Evolutionary conservation across 371 early-diverging fungal genomes (phyloP), one percentile per base, ranked within the genome.

Genomic region (Smittium mucronatum): DNA sequence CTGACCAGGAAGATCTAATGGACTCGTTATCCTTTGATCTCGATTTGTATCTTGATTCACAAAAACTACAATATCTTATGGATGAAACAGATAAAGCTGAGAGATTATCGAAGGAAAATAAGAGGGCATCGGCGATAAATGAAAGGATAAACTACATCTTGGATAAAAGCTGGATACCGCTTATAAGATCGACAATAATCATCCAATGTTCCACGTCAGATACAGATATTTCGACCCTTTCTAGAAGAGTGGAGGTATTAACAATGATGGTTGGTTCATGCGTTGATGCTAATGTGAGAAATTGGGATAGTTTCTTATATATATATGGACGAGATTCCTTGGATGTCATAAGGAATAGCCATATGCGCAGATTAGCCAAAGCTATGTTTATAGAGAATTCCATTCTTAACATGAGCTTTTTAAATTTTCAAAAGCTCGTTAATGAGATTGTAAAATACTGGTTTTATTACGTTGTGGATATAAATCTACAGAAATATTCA

Each of bases 291-390:
- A 16, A 5, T 2, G 25, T 34, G 1, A 47, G 31, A 15, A 67
- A 31, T 26, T 67, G 67, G 67, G 67, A 67, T 31, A 67, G 67
- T 36, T 67, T 36, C 28, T 36, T 36, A 2, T 67, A 47, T 26
- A 57, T 26, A 2, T 67, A 67, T 36, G 67, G 67, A 2, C 2
- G 36, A 30, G 36, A 67, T 36, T 67, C 67, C 1, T 47, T 67
- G 16, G 17, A 25, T 57, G 35, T 67, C 2, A 67, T 67, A 28
- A 2, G 25, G 16, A 57, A 67, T 28, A 11, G 25, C n/a, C 47
- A 36, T 29, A 11, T 47, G 36, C 30, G 67, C 5, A 32, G 67
- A 25, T 2, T 34, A 21, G 26, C 47, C 15, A 34, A 30, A 21
- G 35, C 67, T 16, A 36, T 67, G 47, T 47, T 67, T 5, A 36